Evolutionary conservation across 257 asterid genomes (phyloP).

Genomic region (Plantago major): DNA sequence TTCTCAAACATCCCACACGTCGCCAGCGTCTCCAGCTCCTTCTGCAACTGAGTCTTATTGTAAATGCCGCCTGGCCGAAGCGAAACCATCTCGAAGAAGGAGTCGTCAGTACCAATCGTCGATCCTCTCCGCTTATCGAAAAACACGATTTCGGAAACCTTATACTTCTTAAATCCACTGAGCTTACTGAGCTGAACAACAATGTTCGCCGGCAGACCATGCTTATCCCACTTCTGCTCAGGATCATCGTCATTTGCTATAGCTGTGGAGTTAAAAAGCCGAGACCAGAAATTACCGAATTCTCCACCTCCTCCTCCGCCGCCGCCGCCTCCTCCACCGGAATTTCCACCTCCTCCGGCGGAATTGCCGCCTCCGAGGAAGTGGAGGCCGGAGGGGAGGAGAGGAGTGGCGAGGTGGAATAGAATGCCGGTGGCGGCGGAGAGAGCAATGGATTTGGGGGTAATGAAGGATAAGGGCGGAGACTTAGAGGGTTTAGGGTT

Average conservation of each 20-base stretch:
- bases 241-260: slow-evolving; percentile 77
- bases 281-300: slow-evolving; percentile 59
- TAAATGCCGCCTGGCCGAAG: slow-evolving; percentile 85
- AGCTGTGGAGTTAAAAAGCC: slow-evolving; percentile 46
- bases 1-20: slow-evolving; percentile 94
- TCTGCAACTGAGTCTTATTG: slow-evolving; percentile 79
- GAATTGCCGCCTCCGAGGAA: neutral
- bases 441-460: slow-evolving; percentile 41
- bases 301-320: slow-evolving; percentile 50
- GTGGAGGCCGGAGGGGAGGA: slow-evolving; percentile 23
- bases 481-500: slow-evolving; percentile 49
- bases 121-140: slow-evolving; percentile 59
- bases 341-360: slow-evolving; percentile 36
- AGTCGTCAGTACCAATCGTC: slow-evolving; percentile 70
- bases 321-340: slow-evolving; percentile 39
- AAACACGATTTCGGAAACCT: slow-evolving; percentile 76
- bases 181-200: slow-evolving; percentile 75
- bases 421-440: slow-evolving; percentile 60
- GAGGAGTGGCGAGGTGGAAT: slow-evolving; percentile 39
- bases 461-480: slow-evolving; percentile 18
- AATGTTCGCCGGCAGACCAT: slow-evolving; percentile 90
- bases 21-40: slow-evolving; percentile 83
- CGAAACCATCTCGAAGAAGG: slow-evolving; percentile 90
- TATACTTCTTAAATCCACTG: slow-evolving; percentile 83
- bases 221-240: slow-evolving; percentile 81